A percentile compares a stretch with the other conserved stretches of the same genome.
Conservation (phyloP, 2,329 filamentous ascomycete species). For the Xylariaceae sp. region DNA sequence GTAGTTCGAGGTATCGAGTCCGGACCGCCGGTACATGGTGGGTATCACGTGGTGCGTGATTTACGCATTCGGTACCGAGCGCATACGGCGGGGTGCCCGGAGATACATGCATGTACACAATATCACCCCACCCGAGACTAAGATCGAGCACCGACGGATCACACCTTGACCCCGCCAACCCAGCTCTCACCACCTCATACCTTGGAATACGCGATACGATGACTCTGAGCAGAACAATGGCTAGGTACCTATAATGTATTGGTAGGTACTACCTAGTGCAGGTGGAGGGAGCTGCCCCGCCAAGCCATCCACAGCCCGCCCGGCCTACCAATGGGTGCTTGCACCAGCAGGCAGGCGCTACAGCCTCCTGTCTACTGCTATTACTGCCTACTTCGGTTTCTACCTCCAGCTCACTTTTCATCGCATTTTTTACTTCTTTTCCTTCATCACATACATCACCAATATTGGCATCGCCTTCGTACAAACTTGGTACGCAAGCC, state of each 20-base stretch:
- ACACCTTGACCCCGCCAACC: not conserved
- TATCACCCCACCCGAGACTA: not conserved
- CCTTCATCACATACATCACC: not conserved
- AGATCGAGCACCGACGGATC: not conserved
- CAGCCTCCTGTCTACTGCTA: not conserved
- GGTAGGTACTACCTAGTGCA: not conserved
- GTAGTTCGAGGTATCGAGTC: not conserved
- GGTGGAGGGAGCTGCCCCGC: not conserved
- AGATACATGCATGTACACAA: not conserved
- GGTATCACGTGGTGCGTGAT: no score
- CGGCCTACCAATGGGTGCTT: not conserved
- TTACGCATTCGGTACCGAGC: no score
- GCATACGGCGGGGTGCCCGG: no score
- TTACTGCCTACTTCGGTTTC: not conserved
- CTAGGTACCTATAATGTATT: no score
- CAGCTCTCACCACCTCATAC: not conserved
- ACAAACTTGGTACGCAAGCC: not conserved
- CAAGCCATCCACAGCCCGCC: not conserved
- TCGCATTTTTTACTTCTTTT: not conserved
- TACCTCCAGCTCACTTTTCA: not conserved
- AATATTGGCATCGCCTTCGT: not conserved
- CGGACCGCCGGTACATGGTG: no score
- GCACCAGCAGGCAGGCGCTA: not conserved
- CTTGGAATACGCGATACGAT: not conserved
- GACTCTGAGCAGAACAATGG: no score